Base-by-base conservation (phyloP, 495 filamentous ascomycete genomes). In the Xylaria flabelliformis region DNA sequence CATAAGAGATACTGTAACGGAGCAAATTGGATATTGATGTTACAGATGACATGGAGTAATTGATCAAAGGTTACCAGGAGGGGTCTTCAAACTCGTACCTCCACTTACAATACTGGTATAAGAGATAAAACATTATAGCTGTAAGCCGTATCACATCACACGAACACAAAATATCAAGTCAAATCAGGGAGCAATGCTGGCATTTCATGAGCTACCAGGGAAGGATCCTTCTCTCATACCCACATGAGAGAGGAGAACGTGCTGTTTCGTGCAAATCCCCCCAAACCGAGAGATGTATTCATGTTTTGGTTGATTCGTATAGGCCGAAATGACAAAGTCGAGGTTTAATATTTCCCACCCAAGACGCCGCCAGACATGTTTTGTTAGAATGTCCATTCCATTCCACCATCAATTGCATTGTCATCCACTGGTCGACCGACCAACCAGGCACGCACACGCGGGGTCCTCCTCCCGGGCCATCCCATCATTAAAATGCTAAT, bases 321-420 rank as follows among this genome's bases (percentile, higher is more conserved):
- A 66, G 65, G 71, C 50, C 71, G 64, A 67, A 73, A 69, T 73
- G 64, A 69, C 71, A 73, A 73, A 76, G 71, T 76, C 72, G 75
- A 79, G 75, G 75, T 69, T 76, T 71, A 65, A 72, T 74, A 73
- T 77, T 61, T 75, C 77, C 75, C 9, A 76, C 77, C 77, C 63
- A 74, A 79, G 77, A 79, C 77, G 77, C 77, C 77, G 75, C 74
- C 75, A 72, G 74, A 76, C 72, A 76, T 59, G 72, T 59, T 36
- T 36, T 72, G 62, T 61, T 61, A 67, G 62, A 53, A 73, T 71
- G 71, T 71, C 53, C 64, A 72, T 73, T 73, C 77, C 58, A 61
- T 61, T 61, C 56, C 72, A 62, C 72, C 74, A 72, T 72, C 69
- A 67, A 46, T 73, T 39, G 51, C 70, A 26, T 62, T 61, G 44